A percentile compares a stretch with the other conserved stretches of the same genome.
These are phyloP conservation scores for Cryptococcus floricola DNA, from an alignment of 1,284 basidiomycete species.

Conservation along the genomic window DNA sequence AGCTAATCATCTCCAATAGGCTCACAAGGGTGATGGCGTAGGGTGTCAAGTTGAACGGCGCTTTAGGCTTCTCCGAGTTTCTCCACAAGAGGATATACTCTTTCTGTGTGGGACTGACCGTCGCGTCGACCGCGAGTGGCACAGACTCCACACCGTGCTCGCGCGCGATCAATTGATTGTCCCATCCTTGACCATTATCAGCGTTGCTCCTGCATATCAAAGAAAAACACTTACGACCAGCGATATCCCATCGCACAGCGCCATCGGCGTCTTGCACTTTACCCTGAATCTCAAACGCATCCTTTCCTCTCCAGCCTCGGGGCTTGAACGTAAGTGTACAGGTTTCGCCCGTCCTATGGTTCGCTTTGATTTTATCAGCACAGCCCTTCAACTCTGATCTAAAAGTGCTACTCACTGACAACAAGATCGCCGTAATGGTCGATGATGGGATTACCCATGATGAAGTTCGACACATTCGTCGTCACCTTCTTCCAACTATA, in stretches of 20 bases:
- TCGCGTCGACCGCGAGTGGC: slow-evolving; percentile 56
- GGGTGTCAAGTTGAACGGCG: slow-evolving; percentile 92
- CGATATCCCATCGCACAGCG: slow-evolving; percentile 76
- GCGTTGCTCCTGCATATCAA: background rate
- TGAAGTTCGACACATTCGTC: slow-evolving; percentile 88
- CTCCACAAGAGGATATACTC: slow-evolving; percentile 67
- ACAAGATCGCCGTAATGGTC: slow-evolving; percentile 96
- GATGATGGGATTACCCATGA: slow-evolving; percentile 87
- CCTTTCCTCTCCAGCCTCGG: slow-evolving; percentile 86
- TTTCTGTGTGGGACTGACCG: slow-evolving; percentile 32
- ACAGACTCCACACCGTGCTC: slow-evolving; percentile 61
- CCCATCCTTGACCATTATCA: slow-evolving; percentile 61
- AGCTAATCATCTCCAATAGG: background rate
- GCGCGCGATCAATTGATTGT: slow-evolving; percentile 86
- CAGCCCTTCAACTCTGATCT: background rate
- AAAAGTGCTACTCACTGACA: slow-evolving; percentile 54
- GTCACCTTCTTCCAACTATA: slow-evolving; percentile 69
- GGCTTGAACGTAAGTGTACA: slow-evolving; percentile 94
- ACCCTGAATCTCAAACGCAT: slow-evolving; percentile 89
- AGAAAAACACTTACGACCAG: slow-evolving; percentile 62
- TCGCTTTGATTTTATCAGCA: slow-evolving; percentile 56
- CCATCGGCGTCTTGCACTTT: slow-evolving; percentile 68
- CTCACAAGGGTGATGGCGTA: slow-evolving; percentile 76
- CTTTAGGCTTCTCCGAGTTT: slow-evolving; percentile 77
- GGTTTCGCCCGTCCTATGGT: slow-evolving; percentile 87